Conservation (phyloP, 306 rosid genomes). For the Acacia melanoxylon region DNA sequence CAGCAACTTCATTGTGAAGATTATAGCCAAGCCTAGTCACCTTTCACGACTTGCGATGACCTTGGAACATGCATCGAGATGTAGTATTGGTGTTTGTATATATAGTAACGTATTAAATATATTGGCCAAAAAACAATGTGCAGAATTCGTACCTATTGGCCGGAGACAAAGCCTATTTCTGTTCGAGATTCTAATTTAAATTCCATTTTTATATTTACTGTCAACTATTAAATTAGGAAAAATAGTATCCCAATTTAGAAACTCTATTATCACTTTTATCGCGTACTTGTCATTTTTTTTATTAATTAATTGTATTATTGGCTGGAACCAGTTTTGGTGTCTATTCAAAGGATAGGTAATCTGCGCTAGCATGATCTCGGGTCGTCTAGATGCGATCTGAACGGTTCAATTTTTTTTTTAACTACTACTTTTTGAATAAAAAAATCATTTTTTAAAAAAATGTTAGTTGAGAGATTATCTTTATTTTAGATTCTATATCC, state of each 20-base stretch:
- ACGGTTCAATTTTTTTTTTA: too few relatives aligned
- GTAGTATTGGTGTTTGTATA: background rate
- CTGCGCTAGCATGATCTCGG: too few relatives aligned
- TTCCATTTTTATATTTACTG: constrained; percentile 4
- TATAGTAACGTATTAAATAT: background rate
- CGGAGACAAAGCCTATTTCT: background rate
- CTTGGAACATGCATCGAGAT: constrained; percentile 26
- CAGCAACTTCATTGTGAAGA: constrained; percentile 38
- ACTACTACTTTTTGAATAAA: too few relatives aligned
- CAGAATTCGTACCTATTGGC: background rate
- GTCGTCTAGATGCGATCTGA: too few relatives aligned
- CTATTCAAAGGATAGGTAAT: too few relatives aligned
- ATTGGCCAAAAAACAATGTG: background rate
- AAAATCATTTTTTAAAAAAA: too few relatives aligned
- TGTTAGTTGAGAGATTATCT: too few relatives aligned
- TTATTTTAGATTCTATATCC: too few relatives aligned
- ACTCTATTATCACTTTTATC: constrained; percentile 27
- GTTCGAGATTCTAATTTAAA: constrained; percentile 5
- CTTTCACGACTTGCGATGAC: constrained; percentile 20
- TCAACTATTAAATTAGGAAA: constrained; percentile 9
- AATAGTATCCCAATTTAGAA: constrained; percentile 29
- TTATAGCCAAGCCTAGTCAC: background rate
- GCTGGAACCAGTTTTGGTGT: too few relatives aligned
- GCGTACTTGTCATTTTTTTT: background rate
- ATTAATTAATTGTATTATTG: background rate